Base-by-base conservation (phyloP, 163 green algal species). In the Scenedesmus sp. region DNA sequence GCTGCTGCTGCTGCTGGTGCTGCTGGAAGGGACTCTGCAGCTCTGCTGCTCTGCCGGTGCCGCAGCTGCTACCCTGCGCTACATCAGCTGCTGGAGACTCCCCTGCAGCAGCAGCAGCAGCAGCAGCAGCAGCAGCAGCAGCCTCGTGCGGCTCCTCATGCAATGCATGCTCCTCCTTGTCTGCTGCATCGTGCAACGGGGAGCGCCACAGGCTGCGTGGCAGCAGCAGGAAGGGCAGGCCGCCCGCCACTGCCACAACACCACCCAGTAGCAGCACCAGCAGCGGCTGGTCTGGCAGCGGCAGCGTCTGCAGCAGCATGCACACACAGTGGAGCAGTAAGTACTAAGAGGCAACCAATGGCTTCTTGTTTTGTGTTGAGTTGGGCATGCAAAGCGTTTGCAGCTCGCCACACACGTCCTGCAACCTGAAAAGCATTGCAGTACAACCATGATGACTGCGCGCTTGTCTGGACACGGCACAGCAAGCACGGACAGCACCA, bases 191-290 rank as follows among this genome's bases (percentile, higher is more conserved):
- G 8, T 81, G 74, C 76, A 66, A 59, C 16, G 34, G 34, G 15
- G 85, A 90, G 12, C 59, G 34, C 88, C 88, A 92, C 12, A 88
- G 12, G 66, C 81, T 88, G 26, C 62, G 20, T 15, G 88, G 88
- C 81, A 92, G 88, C 88, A 92, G 88, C 54, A 92, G 64, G 82
- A 92, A 88, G 0, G 88, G 88, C 88, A 92, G 34, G 64, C 81
- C 88, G 10, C 81, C 81, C 18, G 88, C 82, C 10, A 92, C 34
- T 23, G 81, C 88, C 20, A 88, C 10, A 4, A 57, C n/a, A 15
- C 18, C 60, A 9, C 88, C 88, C n/a, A 88, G 18, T 16, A 84
- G 15, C 66, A 92, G 52, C 64, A 88, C 64, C 54, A 92, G 57
- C 57, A 92, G 77, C 5, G 88, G 59, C 88, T 92, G 70, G 20